Conservation (phyloP, 352 stramenopile species). For the Pseudoperonospora humuli region DNA sequence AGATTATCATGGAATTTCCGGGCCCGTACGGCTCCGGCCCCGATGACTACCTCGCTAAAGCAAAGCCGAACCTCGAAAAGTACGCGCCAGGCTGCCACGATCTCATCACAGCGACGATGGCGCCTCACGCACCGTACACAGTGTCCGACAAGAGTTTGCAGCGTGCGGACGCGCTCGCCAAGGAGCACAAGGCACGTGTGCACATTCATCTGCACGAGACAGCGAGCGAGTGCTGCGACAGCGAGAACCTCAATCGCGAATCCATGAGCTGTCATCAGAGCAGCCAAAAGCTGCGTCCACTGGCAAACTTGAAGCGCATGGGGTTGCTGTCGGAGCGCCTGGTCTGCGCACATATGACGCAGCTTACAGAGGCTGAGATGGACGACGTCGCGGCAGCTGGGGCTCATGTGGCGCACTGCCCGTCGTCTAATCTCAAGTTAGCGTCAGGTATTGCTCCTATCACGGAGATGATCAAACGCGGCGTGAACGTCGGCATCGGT, state of each 20-base stretch:
- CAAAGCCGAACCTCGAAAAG: slow-evolving; percentile 46
- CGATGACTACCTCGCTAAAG: slow-evolving; percentile 76
- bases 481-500: slow-evolving; percentile 83
- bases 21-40: slow-evolving; percentile 43
- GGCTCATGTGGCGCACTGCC: slow-evolving; percentile 80
- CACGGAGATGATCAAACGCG: slow-evolving; percentile 57
- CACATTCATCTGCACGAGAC: slow-evolving; percentile 88
- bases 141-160: slow-evolving; percentile 60
- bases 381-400: slow-evolving; percentile 40
- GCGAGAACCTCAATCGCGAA: slow-evolving; percentile 44
- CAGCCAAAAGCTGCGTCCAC: slow-evolving; percentile 57
- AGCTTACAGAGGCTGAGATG: slow-evolving; percentile 82
- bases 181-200: slow-evolving; percentile 51
- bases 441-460: slow-evolving; percentile 79
- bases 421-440: slow-evolving; percentile 87
- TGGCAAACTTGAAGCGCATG: slow-evolving; percentile 77
- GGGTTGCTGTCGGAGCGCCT: slow-evolving; percentile 62
- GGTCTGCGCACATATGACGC: slow-evolving; percentile 80
- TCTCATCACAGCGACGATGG: slow-evolving; percentile 52
- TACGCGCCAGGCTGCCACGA: slow-evolving; percentile 49
- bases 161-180: slow-evolving; percentile 32
- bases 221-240: slow-evolving; percentile 69
- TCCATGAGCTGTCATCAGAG: slow-evolving; percentile 81
- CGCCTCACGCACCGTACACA: slow-evolving; percentile 84
- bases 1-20: slow-evolving; percentile 74